phyloP scores from a whole-genome alignment of 192 early-diverging fungal species.

The Linnemannia elongata region DNA sequence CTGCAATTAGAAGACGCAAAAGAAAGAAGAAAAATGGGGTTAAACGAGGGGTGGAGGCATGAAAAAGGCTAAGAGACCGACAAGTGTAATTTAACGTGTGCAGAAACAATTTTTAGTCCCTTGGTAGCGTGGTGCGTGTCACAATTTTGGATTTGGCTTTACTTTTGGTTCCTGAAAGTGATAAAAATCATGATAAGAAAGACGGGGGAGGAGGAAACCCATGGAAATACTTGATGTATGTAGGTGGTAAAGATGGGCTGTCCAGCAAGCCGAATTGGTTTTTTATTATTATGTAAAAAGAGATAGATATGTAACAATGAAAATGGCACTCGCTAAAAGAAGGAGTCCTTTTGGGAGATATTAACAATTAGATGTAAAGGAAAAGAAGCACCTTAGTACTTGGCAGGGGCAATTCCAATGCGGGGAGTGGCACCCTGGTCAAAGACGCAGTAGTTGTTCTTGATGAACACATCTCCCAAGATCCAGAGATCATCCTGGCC shows the following conservation, averaged over 20 bases:
- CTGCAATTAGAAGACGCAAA: too few species aligned
- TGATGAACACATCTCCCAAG: conserved; percentile 75
- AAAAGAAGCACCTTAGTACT: background rate
- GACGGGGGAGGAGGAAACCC: too few species aligned
- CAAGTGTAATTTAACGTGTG: too few species aligned
- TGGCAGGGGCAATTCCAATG: conserved; percentile 68
- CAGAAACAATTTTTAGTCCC: too few species aligned
- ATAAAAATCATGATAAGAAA: too few species aligned
- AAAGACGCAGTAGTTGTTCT: conserved; percentile 74
- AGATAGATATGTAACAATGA: background rate
- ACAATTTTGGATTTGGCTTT: too few species aligned
- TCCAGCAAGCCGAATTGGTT: background rate
- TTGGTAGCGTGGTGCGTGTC: too few species aligned
- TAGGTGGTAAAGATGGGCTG: background rate
- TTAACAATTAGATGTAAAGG: background rate
- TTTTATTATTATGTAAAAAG: conserved; percentile 8
- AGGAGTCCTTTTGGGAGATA: background rate
- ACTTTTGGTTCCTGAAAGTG: too few species aligned
- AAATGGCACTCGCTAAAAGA: background rate
- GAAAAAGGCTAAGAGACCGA: conserved; percentile 4
- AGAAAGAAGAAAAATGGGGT: too few species aligned
- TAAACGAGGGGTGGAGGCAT: background rate
- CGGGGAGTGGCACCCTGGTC: conserved; percentile 61
- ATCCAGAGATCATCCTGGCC: conserved; percentile 58
- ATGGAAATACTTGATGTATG: too few species aligned